Evolutionary conservation across 176 grass and related monocot species (phyloP).

Genomic region (Avena sativa): DNA sequence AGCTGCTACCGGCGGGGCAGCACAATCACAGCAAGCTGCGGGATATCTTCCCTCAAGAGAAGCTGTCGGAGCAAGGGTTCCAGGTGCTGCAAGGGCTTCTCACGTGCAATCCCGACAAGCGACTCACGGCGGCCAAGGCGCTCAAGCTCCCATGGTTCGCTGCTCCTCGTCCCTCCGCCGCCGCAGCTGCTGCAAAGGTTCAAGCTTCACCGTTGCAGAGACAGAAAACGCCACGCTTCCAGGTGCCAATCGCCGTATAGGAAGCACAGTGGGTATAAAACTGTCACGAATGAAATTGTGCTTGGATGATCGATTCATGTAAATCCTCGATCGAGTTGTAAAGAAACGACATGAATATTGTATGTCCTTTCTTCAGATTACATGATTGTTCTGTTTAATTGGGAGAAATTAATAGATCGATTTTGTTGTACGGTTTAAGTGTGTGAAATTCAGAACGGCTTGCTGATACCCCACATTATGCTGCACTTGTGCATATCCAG

Average conservation of each 20-base stretch:
- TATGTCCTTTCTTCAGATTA: neutral
- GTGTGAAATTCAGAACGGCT: neutral
- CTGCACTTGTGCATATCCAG: neutral
- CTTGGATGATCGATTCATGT: neutral
- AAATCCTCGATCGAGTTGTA: neutral
- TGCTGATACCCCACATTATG: neutral
- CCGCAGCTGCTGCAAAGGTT: neutral
- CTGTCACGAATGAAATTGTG: neutral
- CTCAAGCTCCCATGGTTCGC: slow-evolving; percentile 14
- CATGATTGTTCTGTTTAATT: neutral
- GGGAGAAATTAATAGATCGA: slow-evolving; percentile 41
- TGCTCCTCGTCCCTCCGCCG: neutral
- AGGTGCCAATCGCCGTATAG: neutral
- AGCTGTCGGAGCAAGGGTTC: neutral
- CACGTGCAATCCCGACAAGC: slow-evolving; percentile 5
- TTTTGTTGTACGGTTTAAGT: neutral
- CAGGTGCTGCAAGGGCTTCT: slow-evolving; percentile 7
- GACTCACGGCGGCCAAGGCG: slow-evolving; percentile 21
- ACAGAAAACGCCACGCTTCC: neutral
- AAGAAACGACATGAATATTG: neutral
- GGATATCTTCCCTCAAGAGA: neutral
- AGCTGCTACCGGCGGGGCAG: neutral
- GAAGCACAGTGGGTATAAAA: neutral
- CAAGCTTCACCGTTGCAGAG: neutral
- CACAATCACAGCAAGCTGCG: slow-evolving; percentile 14